A percentile compares a stretch with the other conserved stretches of the same genome.
These are phyloP conservation scores for Trypanosoma vivax DNA, from an alignment of 208 protist genomes.

Conservation along the genomic window DNA sequence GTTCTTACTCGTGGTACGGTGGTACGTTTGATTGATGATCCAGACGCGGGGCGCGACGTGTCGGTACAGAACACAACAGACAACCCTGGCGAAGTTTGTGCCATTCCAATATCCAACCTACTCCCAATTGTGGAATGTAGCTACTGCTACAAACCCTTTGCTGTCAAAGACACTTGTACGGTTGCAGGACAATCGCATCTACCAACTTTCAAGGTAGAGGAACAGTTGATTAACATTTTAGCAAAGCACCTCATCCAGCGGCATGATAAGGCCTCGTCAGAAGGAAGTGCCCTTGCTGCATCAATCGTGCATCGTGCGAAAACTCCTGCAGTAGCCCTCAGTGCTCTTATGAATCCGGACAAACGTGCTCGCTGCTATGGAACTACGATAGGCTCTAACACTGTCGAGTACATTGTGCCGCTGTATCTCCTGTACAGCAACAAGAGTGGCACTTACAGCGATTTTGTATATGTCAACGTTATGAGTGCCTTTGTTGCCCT, in stretches of 20 bases:
- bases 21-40: slow-evolving; percentile 11
- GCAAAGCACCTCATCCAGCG: slow-evolving; percentile 12
- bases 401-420: slow-evolving; percentile 19
- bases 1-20: background rate
- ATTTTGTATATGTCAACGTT: slow-evolving; percentile 41
- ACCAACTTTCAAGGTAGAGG: slow-evolving; percentile 13
- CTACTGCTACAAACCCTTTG: slow-evolving; percentile 17
- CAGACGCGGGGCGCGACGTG: slow-evolving; percentile 4
- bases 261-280: background rate
- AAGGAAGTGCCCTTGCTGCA: background rate
- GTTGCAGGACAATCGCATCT: slow-evolving; percentile 10
- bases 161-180: slow-evolving; percentile 2
- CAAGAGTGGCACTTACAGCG: slow-evolving; percentile 22
- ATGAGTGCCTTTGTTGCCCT: slow-evolving; percentile 43
- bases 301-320: slow-evolving; percentile 5
- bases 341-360: background rate
- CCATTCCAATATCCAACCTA: slow-evolving; percentile 7
- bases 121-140: slow-evolving; percentile 19
- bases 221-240: slow-evolving; percentile 17
- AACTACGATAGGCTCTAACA: background rate
- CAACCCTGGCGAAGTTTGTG: background rate
- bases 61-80: background rate
- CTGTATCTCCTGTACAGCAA: slow-evolving; percentile 29
- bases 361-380: background rate
- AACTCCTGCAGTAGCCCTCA: background rate